Conservation (phyloP, 805 yeast species). For the Candida wancherniae region DNA sequence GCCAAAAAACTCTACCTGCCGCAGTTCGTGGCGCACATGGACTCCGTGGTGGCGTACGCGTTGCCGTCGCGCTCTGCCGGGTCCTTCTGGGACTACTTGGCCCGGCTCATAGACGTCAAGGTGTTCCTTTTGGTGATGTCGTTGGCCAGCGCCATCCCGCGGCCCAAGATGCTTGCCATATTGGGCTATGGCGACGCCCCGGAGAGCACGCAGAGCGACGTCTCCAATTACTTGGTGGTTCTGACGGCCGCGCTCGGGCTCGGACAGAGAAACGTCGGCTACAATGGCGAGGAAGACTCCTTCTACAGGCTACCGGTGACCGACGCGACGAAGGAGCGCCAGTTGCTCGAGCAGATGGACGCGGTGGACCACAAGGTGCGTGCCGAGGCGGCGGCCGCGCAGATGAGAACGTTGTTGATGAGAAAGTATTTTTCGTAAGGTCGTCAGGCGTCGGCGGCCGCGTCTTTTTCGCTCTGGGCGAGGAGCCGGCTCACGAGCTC, state of each 20-base stretch:
- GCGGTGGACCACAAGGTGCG: constrained; percentile 13
- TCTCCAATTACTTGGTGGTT: constrained; percentile 20
- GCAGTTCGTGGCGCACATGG: constrained; percentile 3
- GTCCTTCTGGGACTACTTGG: constrained; percentile 20
- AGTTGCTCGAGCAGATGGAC: constrained; percentile 12
- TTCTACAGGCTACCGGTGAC: constrained; percentile 20
- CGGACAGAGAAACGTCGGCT: constrained; percentile 27
- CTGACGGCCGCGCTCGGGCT: constrained; percentile 24
- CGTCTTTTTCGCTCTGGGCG: too few species aligned
- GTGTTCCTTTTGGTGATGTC: constrained; percentile 27
- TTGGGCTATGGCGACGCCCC: constrained; percentile 23
- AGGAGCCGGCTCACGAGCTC: constrained; percentile 8
- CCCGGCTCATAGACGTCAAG: constrained; percentile 28
- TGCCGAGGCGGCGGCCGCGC: constrained; percentile 25
- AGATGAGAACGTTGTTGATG: constrained; percentile 23
- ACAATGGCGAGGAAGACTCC: constrained; percentile 19
- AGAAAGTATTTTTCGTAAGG: constrained; percentile 21
- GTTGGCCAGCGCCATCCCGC: constrained; percentile 20
- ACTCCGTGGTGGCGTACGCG: constrained; percentile 8
- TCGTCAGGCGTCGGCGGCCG: too few species aligned
- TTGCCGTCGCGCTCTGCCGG: constrained; percentile 10
- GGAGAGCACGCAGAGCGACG: constrained; percentile 5
- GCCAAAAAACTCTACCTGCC: constrained; percentile 12
- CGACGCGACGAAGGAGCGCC: constrained; percentile 10
- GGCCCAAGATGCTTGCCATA: constrained; percentile 19